Percentiles rank a stretch among this genome's conserved stretches.
phyloP scores from a whole-genome alignment of 805 yeast species.

The Teunomyces aglyptinius region DNA sequence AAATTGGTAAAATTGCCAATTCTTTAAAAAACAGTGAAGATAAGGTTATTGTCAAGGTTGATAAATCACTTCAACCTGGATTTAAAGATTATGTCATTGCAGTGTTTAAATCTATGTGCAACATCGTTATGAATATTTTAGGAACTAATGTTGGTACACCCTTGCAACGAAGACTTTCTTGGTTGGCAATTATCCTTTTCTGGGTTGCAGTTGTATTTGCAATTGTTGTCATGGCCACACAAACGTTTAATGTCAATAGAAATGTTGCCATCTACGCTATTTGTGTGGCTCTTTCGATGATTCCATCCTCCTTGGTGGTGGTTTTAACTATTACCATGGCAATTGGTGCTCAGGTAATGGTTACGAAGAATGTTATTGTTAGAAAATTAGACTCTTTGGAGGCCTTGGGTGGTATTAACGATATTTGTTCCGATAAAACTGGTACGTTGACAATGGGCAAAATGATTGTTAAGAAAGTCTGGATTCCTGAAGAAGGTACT shows the following conservation, averaged over 20 bases:
- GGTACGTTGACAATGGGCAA: conserved; percentile 40
- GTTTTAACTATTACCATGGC: conserved; percentile 43
- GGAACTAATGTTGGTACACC: conserved; percentile 49
- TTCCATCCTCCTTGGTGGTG: conserved; percentile 38
- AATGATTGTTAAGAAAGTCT: conserved; percentile 36
- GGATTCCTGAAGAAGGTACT: conserved; percentile 37
- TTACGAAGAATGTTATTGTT: conserved; percentile 33
- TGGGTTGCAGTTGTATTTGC: conserved; percentile 44
- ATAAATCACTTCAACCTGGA: conserved; percentile 35
- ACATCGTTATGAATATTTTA: conserved; percentile 44
- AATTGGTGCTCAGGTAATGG: conserved; percentile 41
- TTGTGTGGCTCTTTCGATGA: conserved; percentile 41
- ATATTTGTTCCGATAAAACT: conserved; percentile 88
- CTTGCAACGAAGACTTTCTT: conserved; percentile 44
- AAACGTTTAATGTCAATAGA: conserved; percentile 28
- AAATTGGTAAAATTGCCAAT: conserved; percentile 41
- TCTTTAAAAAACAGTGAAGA: conserved; percentile 24
- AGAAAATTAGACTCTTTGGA: conserved; percentile 37
- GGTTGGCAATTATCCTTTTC: conserved; percentile 51
- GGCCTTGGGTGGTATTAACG: conserved; percentile 46
- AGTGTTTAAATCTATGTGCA: conserved; percentile 36
- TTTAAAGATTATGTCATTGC: conserved; percentile 37
- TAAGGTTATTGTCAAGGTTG: conserved; percentile 28
- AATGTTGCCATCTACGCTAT: conserved; percentile 41
- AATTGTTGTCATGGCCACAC: conserved; percentile 38